phyloP scores from a whole-genome alignment of 2,329 filamentous ascomycete species.

The Apiospora phragmitis region DNA sequence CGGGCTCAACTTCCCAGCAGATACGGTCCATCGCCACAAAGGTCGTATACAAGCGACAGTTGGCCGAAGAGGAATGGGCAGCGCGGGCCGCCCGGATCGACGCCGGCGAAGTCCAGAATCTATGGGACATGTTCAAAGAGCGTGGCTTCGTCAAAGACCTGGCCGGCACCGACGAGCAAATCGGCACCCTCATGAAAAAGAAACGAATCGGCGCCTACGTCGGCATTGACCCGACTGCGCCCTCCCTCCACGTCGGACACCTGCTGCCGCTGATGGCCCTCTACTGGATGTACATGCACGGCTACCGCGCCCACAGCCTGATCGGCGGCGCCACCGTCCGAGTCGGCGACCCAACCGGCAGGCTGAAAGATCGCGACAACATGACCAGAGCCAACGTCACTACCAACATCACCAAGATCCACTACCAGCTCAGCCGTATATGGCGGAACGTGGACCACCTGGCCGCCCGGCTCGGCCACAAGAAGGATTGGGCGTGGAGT shows the following conservation, averaged over 20 bases:
- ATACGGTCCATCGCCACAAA: slow-evolving; percentile 11
- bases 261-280: slow-evolving; percentile 79
- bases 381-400: slow-evolving; percentile 53
- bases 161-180: slow-evolving; percentile 54
- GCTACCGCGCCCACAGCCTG: slow-evolving; percentile 66
- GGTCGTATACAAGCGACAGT: slow-evolving; percentile 41
- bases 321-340: slow-evolving; percentile 75
- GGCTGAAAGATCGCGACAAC: slow-evolving; percentile 60
- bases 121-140: slow-evolving; percentile 68
- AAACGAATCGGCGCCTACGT: slow-evolving; percentile 75
- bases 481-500: slow-evolving; percentile 64
- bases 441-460: slow-evolving; percentile 73
- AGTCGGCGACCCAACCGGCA: slow-evolving; percentile 76
- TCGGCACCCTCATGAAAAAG: slow-evolving; percentile 63
- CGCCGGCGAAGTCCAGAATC: slow-evolving; percentile 49
- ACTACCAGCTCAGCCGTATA: slow-evolving; percentile 69
- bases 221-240: slow-evolving; percentile 79
- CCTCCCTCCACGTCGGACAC: slow-evolving; percentile 79
- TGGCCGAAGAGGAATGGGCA: slow-evolving; percentile 49
- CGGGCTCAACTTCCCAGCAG: slow-evolving; percentile 18
- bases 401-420: slow-evolving; percentile 67
- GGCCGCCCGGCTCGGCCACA: slow-evolving; percentile 64
- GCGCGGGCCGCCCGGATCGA: slow-evolving; percentile 47
- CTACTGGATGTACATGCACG: slow-evolving; percentile 81
- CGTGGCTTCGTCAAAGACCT: slow-evolving; percentile 74